These are phyloP conservation scores for Marasmius oreades DNA, from an alignment of 1,284 basidiomycete species.

Conservation along the genomic window DNA sequence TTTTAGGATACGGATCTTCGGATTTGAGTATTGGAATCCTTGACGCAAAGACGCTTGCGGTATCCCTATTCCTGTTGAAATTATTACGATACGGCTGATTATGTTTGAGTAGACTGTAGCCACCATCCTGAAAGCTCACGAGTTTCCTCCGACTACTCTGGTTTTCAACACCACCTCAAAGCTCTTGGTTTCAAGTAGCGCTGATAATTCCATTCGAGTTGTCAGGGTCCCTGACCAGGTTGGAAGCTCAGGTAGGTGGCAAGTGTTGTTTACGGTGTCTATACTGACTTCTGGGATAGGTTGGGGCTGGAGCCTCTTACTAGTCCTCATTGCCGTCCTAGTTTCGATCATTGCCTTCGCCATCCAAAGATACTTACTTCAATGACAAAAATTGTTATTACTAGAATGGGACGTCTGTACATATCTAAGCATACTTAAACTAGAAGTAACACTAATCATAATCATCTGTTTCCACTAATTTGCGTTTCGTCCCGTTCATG, in stretches of 20 bases:
- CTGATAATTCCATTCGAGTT: slow-evolving; percentile 86
- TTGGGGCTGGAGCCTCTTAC: slow-evolving; percentile 11
- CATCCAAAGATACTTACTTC: slow-evolving; percentile 21
- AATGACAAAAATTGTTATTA: slow-evolving; percentile 6
- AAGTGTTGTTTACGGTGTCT: not conserved
- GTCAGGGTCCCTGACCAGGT: slow-evolving; percentile 67
- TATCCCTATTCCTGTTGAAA: slow-evolving; percentile 36
- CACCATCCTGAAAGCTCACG: slow-evolving; percentile 90
- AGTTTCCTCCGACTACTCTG: slow-evolving; percentile 90
- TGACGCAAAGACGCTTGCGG: slow-evolving; percentile 77
- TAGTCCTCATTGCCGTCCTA: slow-evolving; percentile 22
- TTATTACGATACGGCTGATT: not conserved
- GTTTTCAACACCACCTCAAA: slow-evolving; percentile 82
- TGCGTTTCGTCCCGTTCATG: slow-evolving; percentile 68
- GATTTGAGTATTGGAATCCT: slow-evolving; percentile 85
- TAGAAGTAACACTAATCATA: slow-evolving; percentile 52
- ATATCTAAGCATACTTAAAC: not conserved
- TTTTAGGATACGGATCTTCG: slow-evolving; percentile 85
- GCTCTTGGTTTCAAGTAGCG: slow-evolving; percentile 88
- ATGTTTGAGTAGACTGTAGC: slow-evolving; percentile 64
- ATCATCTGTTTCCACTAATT: slow-evolving; percentile 81
- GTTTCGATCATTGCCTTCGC: slow-evolving; percentile 26
- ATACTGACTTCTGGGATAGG: not conserved
- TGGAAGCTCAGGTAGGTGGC: slow-evolving; percentile 49
- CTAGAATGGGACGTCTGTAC: not conserved